Conservation (phyloP, 306 rosid species). For the Malus fusca region DNA sequence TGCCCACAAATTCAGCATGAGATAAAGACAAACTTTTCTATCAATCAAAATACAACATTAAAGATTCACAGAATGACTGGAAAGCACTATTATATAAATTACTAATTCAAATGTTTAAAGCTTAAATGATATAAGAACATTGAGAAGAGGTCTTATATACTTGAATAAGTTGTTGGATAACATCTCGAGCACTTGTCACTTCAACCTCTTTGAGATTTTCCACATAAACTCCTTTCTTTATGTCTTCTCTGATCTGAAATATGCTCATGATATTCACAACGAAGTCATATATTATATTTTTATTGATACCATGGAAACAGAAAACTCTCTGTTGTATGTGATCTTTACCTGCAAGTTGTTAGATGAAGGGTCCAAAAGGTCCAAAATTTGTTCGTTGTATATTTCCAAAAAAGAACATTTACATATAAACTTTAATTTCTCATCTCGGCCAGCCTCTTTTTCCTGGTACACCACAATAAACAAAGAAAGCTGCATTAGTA, state of each 20-base stretch:
- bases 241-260: conserved; percentile 86
- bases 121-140: not conserved
- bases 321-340: not conserved
- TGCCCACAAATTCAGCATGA: not conserved
- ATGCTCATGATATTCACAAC: conserved; percentile 1
- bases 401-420: conserved; percentile 94
- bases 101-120: not conserved
- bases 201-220: conserved; percentile 89
- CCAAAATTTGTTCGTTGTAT: conserved; percentile 95
- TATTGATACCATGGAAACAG: not conserved
- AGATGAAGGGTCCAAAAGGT: conserved; percentile 87
- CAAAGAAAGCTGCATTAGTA: not conserved
- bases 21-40: not conserved
- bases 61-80: not conserved
- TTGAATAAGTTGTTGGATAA: conserved; percentile 80
- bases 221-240: conserved; percentile 88
- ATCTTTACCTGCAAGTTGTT: conserved; percentile 73
- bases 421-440: conserved; percentile 73
- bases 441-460: conserved; percentile 83
- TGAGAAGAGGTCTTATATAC: conserved; percentile 29
- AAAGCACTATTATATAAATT: not conserved
- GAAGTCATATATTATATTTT: not conserved
- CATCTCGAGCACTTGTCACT: conserved; percentile 86
- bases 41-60: not conserved
- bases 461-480: conserved; percentile 43